Conservation (phyloP, 129 eudicot species). For the Saposhnikovia divaricata region DNA sequence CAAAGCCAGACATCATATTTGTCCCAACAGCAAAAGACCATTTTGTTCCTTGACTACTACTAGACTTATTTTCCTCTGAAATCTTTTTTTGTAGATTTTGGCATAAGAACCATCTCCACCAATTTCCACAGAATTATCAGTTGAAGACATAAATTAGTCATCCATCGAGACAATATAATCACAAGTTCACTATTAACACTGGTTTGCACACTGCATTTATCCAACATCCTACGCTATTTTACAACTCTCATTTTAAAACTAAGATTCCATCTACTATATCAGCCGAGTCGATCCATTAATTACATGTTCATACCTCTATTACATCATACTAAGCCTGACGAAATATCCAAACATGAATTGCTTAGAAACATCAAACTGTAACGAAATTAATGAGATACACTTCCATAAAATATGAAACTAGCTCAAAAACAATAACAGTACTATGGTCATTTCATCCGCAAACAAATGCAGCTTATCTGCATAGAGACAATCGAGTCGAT, state of each 20-base stretch:
- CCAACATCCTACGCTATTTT: not conserved
- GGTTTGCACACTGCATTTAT: not conserved
- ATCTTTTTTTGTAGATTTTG: constrained; percentile 44
- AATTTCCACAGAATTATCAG: constrained; percentile 94
- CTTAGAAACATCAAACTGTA: not conserved
- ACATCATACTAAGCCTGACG: not conserved
- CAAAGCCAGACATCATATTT: constrained; percentile 54
- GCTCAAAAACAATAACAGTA: not conserved
- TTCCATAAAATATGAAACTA: not conserved
- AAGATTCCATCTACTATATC: not conserved
- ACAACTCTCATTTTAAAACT: not conserved
- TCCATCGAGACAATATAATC: constrained; percentile 24
- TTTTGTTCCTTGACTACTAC: constrained; percentile 46
- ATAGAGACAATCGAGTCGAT: not conserved
- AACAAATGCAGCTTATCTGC: not conserved
- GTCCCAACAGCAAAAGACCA: constrained; percentile 88
- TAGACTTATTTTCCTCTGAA: constrained; percentile 36
- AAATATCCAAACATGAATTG: not conserved
- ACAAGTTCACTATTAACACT: not conserved
- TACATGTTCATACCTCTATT: not conserved
- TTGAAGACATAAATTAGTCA: constrained; percentile 70
- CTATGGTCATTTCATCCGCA: not conserved
- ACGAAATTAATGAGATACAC: not conserved
- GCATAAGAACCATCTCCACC: constrained; percentile 59
- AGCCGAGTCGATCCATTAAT: not conserved